Conservation (phyloP, 2,329 filamentous ascomycete species). For the Aspergillus caelatus region DNA sequence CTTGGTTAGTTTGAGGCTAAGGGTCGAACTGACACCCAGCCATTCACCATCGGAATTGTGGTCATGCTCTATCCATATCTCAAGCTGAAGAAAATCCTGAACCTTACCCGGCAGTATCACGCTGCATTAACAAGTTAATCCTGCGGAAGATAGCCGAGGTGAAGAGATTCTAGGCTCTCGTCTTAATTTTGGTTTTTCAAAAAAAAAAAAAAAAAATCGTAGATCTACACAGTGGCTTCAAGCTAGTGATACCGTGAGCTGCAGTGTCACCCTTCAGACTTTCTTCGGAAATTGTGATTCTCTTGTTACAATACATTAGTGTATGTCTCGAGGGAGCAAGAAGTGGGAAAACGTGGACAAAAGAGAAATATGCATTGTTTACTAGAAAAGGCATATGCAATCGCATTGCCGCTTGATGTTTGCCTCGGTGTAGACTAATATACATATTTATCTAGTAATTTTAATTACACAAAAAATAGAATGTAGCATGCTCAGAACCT, state of each 20-base stretch:
- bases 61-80: not conserved
- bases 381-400: not conserved
- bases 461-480: not conserved
- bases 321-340: rapidly evolving
- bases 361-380: not conserved
- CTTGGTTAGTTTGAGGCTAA: not conserved
- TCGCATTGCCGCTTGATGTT: not conserved
- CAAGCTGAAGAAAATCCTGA: not conserved
- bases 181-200: not conserved
- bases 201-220: not conserved
- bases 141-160: not conserved
- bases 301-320: not conserved
- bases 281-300: not conserved
- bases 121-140: not conserved
- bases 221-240: not conserved
- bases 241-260: not conserved
- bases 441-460: not conserved
- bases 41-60: not conserved
- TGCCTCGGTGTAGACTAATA: not conserved
- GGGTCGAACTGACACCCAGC: not conserved
- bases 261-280: not conserved
- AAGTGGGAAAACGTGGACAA: not conserved
- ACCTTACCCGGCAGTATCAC: not conserved
- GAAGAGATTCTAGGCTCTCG: not conserved
- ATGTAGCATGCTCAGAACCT: not conserved